Base-by-base conservation (phyloP, 345 rosid species). In the Citrus hindsii region DNA sequence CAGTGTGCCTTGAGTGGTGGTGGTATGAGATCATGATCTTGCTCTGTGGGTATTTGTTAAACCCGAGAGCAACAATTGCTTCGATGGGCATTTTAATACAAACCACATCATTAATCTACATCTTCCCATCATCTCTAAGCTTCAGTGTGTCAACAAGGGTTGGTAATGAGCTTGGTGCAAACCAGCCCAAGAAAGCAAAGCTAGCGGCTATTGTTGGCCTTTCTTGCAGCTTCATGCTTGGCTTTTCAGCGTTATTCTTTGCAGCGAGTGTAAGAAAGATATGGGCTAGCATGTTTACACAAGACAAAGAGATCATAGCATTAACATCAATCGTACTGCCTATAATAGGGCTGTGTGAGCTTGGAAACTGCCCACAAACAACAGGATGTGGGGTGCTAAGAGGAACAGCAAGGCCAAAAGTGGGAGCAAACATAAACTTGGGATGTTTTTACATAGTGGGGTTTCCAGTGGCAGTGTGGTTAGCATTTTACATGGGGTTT, bases 1-100 rank as follows among this genome's bases (percentile, higher is more conserved):
- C 97, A 1, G 94, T 92, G 32, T 92, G 97, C 76, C 94, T 92
- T 14, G 97, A 92, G 76, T 92, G 97, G 97, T 92, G 97, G 97
- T 92, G 97, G 94, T 92, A 92, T 55, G 97, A 92, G 79, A 90
- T 90, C 82, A 92, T 92, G 94, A 92, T 89, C 67, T 59, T 92
- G 51, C 86, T 92, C 2, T 91, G 94, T 40, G 97, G 97, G 4
- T 71, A 91, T 46, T 35, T 92, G 13, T 0, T 84, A 22, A 86
- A 87, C 63, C 97, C 97, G 9, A 85, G 61, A 77, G 89, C 93
- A 22, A 88, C 91, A 0, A 89, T 92, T 35, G 97, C 93, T 46
- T 91, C 94, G 9, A 91, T 92, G 94, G 97, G 97, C 66, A 88
- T 92, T 84, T 74, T 91, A 81, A 92, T 92, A 76, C 97, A 92